A percentile compares a stretch with the other conserved stretches of the same genome.
These are phyloP conservation scores for Lyophyllum shimeji DNA, from an alignment of 768 basidiomycete species.

Conservation along the genomic window DNA sequence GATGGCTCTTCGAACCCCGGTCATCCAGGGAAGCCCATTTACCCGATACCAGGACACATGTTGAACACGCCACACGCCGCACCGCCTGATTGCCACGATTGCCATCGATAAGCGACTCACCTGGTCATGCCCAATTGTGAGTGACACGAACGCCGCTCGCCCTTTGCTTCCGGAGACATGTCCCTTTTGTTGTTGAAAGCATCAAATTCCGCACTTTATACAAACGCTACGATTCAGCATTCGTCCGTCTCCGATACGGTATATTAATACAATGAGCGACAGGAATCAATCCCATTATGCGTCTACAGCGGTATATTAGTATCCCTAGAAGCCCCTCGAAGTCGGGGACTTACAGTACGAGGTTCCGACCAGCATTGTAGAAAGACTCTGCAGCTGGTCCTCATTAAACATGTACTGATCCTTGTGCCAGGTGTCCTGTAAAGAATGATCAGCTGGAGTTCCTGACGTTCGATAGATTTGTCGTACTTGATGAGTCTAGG, in stretches of 20 bases:
- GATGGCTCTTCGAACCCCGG: not conserved
- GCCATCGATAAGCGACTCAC: conserved; percentile 18
- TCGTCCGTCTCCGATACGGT: not conserved
- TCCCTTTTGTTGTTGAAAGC: not conserved
- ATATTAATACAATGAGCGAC: not conserved
- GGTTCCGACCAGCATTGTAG: conserved; percentile 87
- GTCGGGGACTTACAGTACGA: conserved; percentile 67
- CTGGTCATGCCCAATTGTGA: not conserved
- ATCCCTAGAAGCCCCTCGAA: not conserved
- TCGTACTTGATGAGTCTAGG: conserved; percentile 62
- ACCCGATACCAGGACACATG: conserved; percentile 18
- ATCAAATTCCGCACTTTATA: not conserved
- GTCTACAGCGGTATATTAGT: conserved; percentile 8
- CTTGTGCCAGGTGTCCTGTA: conserved; percentile 87
- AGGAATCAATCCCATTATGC: conserved; percentile 5
- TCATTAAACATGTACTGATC: conserved; percentile 87
- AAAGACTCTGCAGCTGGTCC: conserved; percentile 84
- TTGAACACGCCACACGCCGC: conserved; percentile 21
- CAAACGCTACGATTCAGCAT: not conserved
- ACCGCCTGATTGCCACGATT: conserved; percentile 15
- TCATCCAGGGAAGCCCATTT: not conserved
- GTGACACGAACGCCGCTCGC: not conserved
- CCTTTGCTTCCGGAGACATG: not conserved
- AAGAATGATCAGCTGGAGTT: conserved; percentile 16
- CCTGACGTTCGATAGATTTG: conserved; percentile 7